Evolutionary conservation across 208 protist species (phyloP).

Genomic region (Leishmania amazonensis): DNA sequence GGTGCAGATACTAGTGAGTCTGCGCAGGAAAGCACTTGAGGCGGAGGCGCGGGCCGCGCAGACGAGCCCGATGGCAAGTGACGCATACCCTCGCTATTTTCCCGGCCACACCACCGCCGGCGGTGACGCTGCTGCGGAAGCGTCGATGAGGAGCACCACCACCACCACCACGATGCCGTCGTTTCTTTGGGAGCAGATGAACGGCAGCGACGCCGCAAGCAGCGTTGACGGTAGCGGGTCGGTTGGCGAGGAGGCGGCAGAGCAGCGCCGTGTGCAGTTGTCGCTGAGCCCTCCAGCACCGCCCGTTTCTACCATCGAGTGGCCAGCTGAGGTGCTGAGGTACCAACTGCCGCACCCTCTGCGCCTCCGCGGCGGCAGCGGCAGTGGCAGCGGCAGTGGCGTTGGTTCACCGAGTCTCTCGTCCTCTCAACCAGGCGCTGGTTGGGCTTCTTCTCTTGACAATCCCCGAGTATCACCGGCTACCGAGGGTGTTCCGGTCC

Average conservation of each 20-base stretch:
- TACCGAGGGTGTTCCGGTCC: background rate
- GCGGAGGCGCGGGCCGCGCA: background rate
- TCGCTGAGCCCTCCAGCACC: background rate
- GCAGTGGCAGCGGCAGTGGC: background rate
- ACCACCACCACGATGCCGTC: background rate
- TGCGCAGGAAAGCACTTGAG: constrained; percentile 9
- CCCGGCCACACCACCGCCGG: background rate
- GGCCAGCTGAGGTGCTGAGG: constrained; percentile 4
- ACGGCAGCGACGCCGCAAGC: background rate
- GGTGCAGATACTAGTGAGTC: constrained; percentile 19
- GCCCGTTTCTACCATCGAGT: background rate
- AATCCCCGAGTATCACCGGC: background rate
- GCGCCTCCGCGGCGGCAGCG: background rate
- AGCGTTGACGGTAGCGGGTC: background rate
- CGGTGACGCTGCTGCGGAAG: background rate
- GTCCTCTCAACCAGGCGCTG: background rate
- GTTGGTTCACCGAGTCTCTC: background rate
- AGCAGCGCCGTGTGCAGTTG: background rate
- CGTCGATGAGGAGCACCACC: background rate
- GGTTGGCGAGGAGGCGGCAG: background rate
- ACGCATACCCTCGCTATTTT: background rate
- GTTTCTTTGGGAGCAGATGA: background rate
- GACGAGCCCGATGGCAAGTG: background rate
- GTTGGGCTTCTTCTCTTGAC: background rate
- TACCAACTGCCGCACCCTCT: background rate